Percentiles rank a stretch among this genome's conserved stretches.
Conservation (phyloP, 176 grass and related monocot genomes). For the Zea luxurians region DNA sequence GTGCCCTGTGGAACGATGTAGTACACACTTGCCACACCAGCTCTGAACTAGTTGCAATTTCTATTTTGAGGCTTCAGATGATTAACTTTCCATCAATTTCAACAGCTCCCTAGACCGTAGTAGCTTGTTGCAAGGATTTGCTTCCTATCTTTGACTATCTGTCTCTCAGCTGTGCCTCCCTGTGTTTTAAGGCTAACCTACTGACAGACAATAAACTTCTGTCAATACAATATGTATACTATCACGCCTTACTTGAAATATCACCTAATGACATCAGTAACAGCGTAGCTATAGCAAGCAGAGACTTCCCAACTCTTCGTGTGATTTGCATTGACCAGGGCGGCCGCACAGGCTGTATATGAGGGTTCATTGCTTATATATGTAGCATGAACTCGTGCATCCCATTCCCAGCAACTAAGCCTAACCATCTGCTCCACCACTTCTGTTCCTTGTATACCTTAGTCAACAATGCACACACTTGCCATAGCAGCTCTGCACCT, state of each 20-base stretch:
- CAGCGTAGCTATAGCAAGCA: background rate
- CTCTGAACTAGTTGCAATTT: slow-evolving; percentile 3
- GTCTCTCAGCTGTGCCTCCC: background rate
- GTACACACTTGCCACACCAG: background rate
- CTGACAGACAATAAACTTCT: background rate
- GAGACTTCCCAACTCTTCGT: background rate
- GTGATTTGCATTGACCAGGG: background rate
- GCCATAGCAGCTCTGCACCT: background rate
- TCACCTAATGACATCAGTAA: background rate
- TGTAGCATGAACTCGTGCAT: slow-evolving; percentile 14
- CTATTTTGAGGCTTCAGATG: background rate
- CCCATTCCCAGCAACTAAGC: background rate
- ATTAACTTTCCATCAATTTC: background rate
- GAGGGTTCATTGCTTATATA: background rate
- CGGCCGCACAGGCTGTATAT: background rate
- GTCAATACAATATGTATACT: background rate
- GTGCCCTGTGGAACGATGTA: background rate
- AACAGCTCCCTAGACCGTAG: background rate
- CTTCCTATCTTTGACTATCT: background rate
- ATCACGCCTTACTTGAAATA: background rate
- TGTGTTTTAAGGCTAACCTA: background rate
- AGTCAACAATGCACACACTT: background rate
- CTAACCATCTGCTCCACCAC: no score
- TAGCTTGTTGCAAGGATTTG: background rate
- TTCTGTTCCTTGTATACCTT: background rate